phyloP scores from a whole-genome alignment of 129 eudicot genomes.

The Lactuca sativa region DNA sequence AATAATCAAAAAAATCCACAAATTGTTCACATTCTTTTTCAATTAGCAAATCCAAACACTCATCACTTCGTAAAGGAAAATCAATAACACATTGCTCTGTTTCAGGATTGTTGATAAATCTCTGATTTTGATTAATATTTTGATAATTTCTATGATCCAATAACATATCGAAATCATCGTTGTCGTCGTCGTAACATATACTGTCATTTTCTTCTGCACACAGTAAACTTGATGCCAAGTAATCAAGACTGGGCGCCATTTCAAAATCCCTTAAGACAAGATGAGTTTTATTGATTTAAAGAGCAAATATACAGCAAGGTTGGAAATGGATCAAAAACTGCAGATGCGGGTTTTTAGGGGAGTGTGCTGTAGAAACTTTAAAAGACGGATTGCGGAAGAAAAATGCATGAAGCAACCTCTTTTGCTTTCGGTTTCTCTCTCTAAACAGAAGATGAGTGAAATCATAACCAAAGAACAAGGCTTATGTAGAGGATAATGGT shows the following conservation, averaged over 20 bases:
- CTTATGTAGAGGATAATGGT: slow-evolving; percentile 25
- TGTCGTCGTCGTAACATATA: slow-evolving; percentile 41
- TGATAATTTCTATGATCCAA: slow-evolving; percentile 25
- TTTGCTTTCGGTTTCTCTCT: slow-evolving; percentile 6
- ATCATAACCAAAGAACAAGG: slow-evolving; percentile 14
- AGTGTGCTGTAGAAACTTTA: slow-evolving; percentile 6
- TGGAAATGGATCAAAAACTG: slow-evolving; percentile 1
- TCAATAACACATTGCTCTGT: slow-evolving; percentile 30
- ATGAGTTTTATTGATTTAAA: slow-evolving; percentile 1
- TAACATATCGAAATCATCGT: slow-evolving; percentile 15
- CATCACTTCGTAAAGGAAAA: slow-evolving; percentile 49
- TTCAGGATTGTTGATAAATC: slow-evolving; percentile 22
- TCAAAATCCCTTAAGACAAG: slow-evolving; percentile 7
- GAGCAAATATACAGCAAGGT: not conserved
- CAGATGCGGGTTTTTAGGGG: slow-evolving; percentile 13
- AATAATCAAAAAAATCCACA: slow-evolving; percentile 46
- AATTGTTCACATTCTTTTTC: slow-evolving; percentile 57
- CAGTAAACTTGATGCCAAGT: slow-evolving; percentile 51
- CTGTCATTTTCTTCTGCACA: slow-evolving; percentile 60
- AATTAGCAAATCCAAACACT: slow-evolving; percentile 42
- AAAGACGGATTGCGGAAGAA: slow-evolving; percentile 5
- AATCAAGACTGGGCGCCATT: slow-evolving; percentile 73
- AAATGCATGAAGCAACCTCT: slow-evolving; percentile 4
- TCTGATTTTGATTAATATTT: slow-evolving; percentile 29
- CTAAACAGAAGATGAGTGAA: not conserved